Evolutionary conservation across 2,329 filamentous ascomycete species (phyloP).

Genomic region (Cercospora sesami): DNA sequence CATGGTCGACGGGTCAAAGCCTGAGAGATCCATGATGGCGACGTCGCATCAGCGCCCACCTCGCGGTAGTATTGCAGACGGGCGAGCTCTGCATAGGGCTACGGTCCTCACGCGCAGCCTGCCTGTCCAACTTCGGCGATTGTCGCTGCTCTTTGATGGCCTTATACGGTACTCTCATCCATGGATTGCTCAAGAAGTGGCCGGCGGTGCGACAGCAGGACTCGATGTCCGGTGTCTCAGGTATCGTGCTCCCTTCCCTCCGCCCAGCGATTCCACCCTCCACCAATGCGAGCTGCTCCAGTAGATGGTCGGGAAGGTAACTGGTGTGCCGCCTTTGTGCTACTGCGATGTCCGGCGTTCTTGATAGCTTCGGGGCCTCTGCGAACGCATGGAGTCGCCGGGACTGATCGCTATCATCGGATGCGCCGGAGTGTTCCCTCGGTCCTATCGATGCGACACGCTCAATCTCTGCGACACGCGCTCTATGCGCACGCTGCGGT

Average conservation of each 20-base stretch:
- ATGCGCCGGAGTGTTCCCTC: not conserved
- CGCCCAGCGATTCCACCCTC: constrained; percentile 9
- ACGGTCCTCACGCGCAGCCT: not conserved
- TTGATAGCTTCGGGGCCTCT: constrained; percentile 9
- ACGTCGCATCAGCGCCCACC: constrained; percentile 26
- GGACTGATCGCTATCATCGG: not conserved
- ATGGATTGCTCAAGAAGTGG: not conserved
- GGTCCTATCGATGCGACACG: not conserved
- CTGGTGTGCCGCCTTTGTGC: constrained; percentile 20
- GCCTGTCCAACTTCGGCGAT: constrained; percentile 1
- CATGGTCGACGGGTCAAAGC: constrained; percentile 48
- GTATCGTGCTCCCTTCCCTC: not conserved
- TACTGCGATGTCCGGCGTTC: constrained; percentile 20
- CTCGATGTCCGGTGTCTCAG: not conserved
- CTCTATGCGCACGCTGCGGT: constrained; percentile 9
- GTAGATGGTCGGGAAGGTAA: constrained; percentile 21
- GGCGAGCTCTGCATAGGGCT: constrained; percentile 22
- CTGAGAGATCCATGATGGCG: constrained; percentile 32
- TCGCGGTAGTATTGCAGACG: constrained; percentile 16
- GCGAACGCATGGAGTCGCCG: constrained; percentile 19
- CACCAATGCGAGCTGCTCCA: constrained; percentile 17
- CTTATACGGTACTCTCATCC: not conserved
- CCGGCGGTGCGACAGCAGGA: not conserved
- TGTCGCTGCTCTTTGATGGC: not conserved
- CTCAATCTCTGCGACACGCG: not conserved